Evolutionary conservation across 2,329 filamentous ascomycete genomes (phyloP), one percentile per base, ranked within the genome.

Genomic region (Arthrobotrys megalospora): DNA sequence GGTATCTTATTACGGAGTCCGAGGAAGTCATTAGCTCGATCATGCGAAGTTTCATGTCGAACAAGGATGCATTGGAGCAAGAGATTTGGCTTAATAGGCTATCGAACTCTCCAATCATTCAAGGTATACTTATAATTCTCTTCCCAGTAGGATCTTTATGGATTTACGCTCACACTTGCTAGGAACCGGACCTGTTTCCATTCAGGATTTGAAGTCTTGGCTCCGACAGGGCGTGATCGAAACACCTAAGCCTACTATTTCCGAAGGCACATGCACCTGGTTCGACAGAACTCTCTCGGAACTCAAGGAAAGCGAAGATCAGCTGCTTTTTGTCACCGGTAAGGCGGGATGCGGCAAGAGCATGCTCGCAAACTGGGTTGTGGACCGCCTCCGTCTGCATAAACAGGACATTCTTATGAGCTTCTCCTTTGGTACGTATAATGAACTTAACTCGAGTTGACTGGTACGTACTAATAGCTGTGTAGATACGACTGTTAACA

Each of bases 261-360:
- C 55, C 7, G 72, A 76, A 28, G 72, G 72, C 1, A 76, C 72
- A 3, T 76, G 72, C 55, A 76, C 72, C 21, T 76, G 72, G 72
- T 76, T 76, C 32, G 72, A 76, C n/a, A 64, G 65, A 36, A 69
- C 48, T 2, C 58, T 76, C 10, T 76, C 72, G 0, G 58, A 76
- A 3, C 68, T 76, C 28, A 76, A 76, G 21, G 65, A 65, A 43
- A 58, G 72, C 24, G 72, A 76, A n/a, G 72, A 76, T 50, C 72
- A 76, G 28, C 47, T 76, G 3, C 58, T 76, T 16, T 64, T 38
- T 12, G 65, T 76, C 0, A 50, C 68, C 21, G 72, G 72, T 10
- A 76, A 67, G 38, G 50, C 62, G 4, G 72, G 72, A 0, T 64
- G 72, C 21, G 72, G 72, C 7, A 76, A 76, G 19, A 69, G 55